Evolutionary conservation across 441 rosid genomes (phyloP).

Genomic region (Cnidoscolus chayamansa): DNA sequence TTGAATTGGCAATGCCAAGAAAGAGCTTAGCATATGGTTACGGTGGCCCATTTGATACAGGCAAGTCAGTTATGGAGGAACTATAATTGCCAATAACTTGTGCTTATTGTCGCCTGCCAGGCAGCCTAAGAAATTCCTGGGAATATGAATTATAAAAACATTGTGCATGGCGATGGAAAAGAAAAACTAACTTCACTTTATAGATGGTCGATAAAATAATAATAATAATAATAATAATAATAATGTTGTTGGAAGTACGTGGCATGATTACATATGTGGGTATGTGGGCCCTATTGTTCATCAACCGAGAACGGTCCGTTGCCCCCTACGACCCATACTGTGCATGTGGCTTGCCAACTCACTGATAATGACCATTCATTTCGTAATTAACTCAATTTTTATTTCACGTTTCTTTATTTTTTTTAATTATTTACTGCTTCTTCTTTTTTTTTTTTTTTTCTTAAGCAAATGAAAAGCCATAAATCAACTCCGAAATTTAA

Average conservation of each 20-base stretch:
- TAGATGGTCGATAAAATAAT: not conserved
- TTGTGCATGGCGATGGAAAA: not conserved
- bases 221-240: not conserved
- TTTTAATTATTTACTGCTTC: not conserved
- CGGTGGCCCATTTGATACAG: conserved; percentile 21
- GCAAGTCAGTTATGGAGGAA: not conserved
- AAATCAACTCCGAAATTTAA: no score
- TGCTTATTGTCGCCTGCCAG: conserved; percentile 18
- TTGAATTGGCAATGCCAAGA: no score
- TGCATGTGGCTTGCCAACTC: conserved; percentile 47
- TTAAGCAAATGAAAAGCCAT: no score
- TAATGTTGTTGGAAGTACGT: not conserved
- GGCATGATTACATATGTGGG: conserved; percentile 16
- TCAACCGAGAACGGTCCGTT: conserved; percentile 21
- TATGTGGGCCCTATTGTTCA: conserved; percentile 17
- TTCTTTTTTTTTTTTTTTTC: no score
- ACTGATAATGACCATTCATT: conserved; percentile 41
- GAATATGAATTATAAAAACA: conserved; percentile 6
- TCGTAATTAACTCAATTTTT: not conserved
- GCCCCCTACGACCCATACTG: conserved; percentile 43
- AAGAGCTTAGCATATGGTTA: not conserved
- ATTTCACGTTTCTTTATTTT: not conserved
- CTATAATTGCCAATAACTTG: conserved; percentile 9
- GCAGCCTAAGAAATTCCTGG: conserved; percentile 21
- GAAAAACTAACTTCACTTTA: not conserved